Percentiles rank a stretch among this genome's conserved stretches.
Evolutionary conservation across 2,329 filamentous ascomycete species (phyloP).

Genomic region (Fusarium coffeatum): DNA sequence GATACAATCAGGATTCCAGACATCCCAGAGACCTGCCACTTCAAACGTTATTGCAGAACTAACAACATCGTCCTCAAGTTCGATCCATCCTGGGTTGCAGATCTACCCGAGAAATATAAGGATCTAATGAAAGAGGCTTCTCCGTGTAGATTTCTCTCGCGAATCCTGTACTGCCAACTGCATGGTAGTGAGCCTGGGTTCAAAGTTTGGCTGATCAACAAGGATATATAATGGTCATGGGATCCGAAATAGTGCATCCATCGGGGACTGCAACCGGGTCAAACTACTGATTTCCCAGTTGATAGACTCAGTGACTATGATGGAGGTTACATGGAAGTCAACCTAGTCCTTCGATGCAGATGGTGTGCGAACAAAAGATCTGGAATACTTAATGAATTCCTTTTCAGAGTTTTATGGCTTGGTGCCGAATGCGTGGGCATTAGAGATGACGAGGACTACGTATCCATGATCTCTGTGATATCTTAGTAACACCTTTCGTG

Average conservation of each 20-base stretch:
- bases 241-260: neutral
- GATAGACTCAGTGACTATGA: neutral
- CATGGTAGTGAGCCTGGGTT: rapidly evolving
- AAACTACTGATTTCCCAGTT: neutral
- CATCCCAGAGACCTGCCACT: neutral
- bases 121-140: neutral
- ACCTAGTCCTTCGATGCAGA: neutral
- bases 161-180: neutral
- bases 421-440: no score
- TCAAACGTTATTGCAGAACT: rapidly evolving
- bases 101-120: neutral
- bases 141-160: neutral
- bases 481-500: no score
- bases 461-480: no score
- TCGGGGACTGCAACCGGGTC: neutral
- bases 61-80: neutral
- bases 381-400: neutral
- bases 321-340: neutral
- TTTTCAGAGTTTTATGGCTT: no score
- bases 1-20: rapidly evolving
- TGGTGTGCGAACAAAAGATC: neutral
- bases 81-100: neutral
- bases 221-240: neutral
- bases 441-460: no score
- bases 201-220: neutral